Base-by-base conservation (phyloP, 805 yeast species). In the Torulaspora maleeae region DNA sequence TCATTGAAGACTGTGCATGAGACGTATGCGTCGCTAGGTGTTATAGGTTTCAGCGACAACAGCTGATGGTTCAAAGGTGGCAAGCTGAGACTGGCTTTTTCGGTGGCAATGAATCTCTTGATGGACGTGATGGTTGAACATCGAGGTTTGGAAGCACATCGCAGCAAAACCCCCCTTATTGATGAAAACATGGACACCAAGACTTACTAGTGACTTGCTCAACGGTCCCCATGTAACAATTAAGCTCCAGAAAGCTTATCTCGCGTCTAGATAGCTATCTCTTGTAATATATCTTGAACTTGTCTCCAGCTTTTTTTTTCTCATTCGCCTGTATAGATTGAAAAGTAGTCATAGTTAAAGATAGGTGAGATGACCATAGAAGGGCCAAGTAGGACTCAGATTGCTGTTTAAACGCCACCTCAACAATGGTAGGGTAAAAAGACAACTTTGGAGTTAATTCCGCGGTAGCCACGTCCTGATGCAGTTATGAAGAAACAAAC, bases 1-100 rank as follows among this genome's bases (percentile, higher is more conserved):
- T 61, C 56, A 58, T 91, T 90, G 55, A 93, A 82, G 0, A 86
- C 79, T 1, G 98, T 91, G 53, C 97, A 90, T 68, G 79, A 49
- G 74, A 72, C 68, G 77, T 78, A 61, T 61, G 74, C 59, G 75
- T 77, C 74, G 41, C 63, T 67, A 0, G 73, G 72, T 5, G 68
- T 65, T 2, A 65, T 67, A 3, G 74, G 72, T 47, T 69, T 63
- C 36, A 66, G 39, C 9, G 63, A 53, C 10, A 61, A 41, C 33
- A 58, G 33, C 40, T 53, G 49, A 8, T 49, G 47, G n/a, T 45
- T 36, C 16, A 41, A 19, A 7, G 45, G 42, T 12, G 47, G 52
- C n/a, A 45, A 36, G 11, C 40, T 32, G 16, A 41, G 30, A 22
- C 27, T 34, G 10, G 36, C 32, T 12, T 44, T 32, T 27, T 29